phyloP scores from a whole-genome alignment of 2,329 filamentous ascomycete species.

The Pseudogymnoascus verrucosus region DNA sequence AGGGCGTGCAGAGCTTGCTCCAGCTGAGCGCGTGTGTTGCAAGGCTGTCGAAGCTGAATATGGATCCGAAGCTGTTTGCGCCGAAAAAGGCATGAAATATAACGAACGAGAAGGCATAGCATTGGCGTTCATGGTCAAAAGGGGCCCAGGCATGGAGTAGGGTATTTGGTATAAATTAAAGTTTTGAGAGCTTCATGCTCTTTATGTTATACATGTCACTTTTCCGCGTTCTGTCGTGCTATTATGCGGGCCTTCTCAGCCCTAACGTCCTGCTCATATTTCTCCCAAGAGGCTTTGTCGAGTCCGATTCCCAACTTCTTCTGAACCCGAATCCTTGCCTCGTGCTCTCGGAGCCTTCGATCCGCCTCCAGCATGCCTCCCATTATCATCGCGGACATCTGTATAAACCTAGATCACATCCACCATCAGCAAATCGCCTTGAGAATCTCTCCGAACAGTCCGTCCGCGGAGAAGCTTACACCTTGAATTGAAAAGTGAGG shows the following conservation, averaged over 20 bases:
- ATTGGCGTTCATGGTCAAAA: slow-evolving; percentile 10
- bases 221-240: not conserved
- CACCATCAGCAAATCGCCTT: not conserved
- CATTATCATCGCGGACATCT: slow-evolving; percentile 80
- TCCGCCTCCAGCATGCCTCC: slow-evolving; percentile 73
- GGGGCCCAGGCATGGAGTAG: not conserved
- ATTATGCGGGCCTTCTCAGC: slow-evolving; percentile 15
- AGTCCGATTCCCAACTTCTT: slow-evolving; percentile 45
- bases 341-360: slow-evolving; percentile 56
- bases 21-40: slow-evolving; percentile 91
- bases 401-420: slow-evolving; percentile 54
- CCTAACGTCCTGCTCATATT: slow-evolving; percentile 49
- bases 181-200: slow-evolving; percentile 14
- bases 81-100: slow-evolving; percentile 15
- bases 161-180: slow-evolving; percentile 3
- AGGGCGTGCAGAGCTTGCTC: slow-evolving; percentile 89
- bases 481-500: slow-evolving; percentile 68
- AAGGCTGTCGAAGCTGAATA: slow-evolving; percentile 88
- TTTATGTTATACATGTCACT: slow-evolving; percentile 7
- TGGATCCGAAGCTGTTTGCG: slow-evolving; percentile 76
- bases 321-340: slow-evolving; percentile 56
- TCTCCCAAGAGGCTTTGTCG: slow-evolving; percentile 61
- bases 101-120: slow-evolving; percentile 27
- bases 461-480: slow-evolving; percentile 41
- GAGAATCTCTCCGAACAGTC: not conserved